Conservation (phyloP, 2,329 filamentous ascomycete species). For the Pseudocercospora vitis region DNA sequence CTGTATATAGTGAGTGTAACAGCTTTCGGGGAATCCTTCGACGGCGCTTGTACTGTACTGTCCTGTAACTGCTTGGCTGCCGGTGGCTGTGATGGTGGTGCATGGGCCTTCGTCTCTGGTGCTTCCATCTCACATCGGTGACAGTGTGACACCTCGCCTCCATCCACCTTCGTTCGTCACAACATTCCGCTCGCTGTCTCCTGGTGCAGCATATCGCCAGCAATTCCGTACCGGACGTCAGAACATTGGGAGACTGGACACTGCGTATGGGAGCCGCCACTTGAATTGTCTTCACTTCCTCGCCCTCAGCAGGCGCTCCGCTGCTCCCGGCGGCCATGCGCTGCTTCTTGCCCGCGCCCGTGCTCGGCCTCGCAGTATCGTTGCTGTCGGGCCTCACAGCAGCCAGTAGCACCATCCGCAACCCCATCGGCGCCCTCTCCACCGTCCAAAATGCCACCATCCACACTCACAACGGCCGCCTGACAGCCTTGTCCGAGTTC, state of each 20-base stretch:
- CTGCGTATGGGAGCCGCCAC: neutral
- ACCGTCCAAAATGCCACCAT: conserved; percentile 73
- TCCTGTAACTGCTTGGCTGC: neutral
- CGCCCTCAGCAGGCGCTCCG: neutral
- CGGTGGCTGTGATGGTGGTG: neutral
- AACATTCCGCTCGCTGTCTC: conserved; percentile 1
- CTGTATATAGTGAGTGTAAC: neutral
- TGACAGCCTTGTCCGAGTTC: conserved; percentile 76
- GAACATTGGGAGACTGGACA: neutral
- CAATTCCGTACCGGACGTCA: no score
- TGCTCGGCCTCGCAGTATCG: conserved; percentile 21
- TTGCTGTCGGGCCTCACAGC: conserved; percentile 26
- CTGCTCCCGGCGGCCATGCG: conserved; percentile 22
- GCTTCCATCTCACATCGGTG: neutral
- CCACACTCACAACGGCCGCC: conserved; percentile 72
- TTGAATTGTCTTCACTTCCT: neutral
- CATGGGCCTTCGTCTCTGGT: no score
- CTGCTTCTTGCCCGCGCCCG: conserved; percentile 8
- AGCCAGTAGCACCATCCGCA: conserved; percentile 64
- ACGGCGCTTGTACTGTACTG: neutral
- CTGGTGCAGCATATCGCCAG: no score
- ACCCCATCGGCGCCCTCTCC: conserved; percentile 73
- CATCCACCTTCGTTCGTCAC: conserved; percentile 2
- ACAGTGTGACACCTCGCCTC: neutral
- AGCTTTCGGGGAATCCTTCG: neutral